Evolutionary conservation across 352 stramenopile species (phyloP), one percentile per base, ranked within the genome.

Genomic region (Achlya hypogyna): DNA sequence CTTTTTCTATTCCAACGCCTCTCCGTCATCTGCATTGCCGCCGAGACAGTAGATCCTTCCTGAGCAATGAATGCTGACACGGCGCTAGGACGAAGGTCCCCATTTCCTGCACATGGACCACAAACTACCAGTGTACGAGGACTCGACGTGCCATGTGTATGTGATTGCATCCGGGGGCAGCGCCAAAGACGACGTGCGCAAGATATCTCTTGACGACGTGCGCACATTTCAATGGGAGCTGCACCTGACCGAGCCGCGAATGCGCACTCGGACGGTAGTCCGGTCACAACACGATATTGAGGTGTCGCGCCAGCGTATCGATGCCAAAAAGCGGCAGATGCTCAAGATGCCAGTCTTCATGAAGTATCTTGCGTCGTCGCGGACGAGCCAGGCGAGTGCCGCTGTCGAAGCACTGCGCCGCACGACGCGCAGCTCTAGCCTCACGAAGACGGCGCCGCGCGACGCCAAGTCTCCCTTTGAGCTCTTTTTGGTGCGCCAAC

Each of bases 71-170:
- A 12, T 54, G 10, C 14, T 45, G 38, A 1, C 6, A 1, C 6
- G 38, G n/a, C 42, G 18, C 22, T 56, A 56, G 49, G 25, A 16
- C 8, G 76, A 81, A 31, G 82, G 82, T 18, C 79, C 85, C 18
- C 75, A 84, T 42, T 87, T 88, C 32, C 74, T 88, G 8, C 81
- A 89, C 53, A 79, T 83, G 67, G 82, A 91, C 16, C 89, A 88
- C 68, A 89, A 89, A 62, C 69, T 91, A 10, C 79, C 81, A 1
- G 78, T 70, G 0, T 88, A 77, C 0, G 78, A 81, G 0, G 82
- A 91, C 32, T 79, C 79, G 10, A 89, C 86, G 49, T 88, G 81
- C 66, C 89, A 91, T 47, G 79, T 91, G 22, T 91, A 88, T 51
- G 81, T 76, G 4, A 76, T 91, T 38, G 81, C 81, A 12, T 86